phyloP scores from a whole-genome alignment of 768 basidiomycete genomes.

The Leccinum boreale region DNA sequence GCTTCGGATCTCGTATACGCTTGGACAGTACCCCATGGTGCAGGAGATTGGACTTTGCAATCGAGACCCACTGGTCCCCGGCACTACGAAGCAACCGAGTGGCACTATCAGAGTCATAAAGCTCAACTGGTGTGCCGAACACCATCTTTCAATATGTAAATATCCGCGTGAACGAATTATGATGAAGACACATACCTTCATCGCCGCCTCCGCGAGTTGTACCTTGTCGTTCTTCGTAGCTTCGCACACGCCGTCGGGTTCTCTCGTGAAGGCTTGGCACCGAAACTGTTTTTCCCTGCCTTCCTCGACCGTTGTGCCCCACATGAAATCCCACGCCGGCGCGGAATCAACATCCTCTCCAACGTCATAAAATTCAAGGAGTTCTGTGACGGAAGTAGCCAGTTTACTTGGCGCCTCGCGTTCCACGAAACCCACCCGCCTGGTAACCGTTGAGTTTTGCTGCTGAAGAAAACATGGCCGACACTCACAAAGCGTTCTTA shows the following conservation, averaged over 20 bases:
- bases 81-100: slow-evolving; percentile 52
- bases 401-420: slow-evolving; percentile 37
- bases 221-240: slow-evolving; percentile 35
- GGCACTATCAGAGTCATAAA: slow-evolving; percentile 60
- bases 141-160: slow-evolving; percentile 56
- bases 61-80: slow-evolving; percentile 53
- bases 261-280: slow-evolving; percentile 50
- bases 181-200: slow-evolving; percentile 52
- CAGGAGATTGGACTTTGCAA: slow-evolving; percentile 59
- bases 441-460: slow-evolving; percentile 27
- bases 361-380: slow-evolving; percentile 49
- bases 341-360: slow-evolving; percentile 39
- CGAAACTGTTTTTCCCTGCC: slow-evolving; percentile 68
- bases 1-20: slow-evolving; percentile 57
- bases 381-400: slow-evolving; percentile 41
- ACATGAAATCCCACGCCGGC: slow-evolving; percentile 71
- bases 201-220: slow-evolving; percentile 59
- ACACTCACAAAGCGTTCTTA: slow-evolving; percentile 79
- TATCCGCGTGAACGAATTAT: neutral
- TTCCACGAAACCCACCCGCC: slow-evolving; percentile 63
- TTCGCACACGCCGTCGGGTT: slow-evolving; percentile 31
- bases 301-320: slow-evolving; percentile 69
- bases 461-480: neutral
- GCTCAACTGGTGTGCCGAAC: slow-evolving; percentile 67
- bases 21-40: slow-evolving; percentile 66